Evolutionary conservation across 257 asterid species (phyloP).

Genomic region (Solanum rostratum): DNA sequence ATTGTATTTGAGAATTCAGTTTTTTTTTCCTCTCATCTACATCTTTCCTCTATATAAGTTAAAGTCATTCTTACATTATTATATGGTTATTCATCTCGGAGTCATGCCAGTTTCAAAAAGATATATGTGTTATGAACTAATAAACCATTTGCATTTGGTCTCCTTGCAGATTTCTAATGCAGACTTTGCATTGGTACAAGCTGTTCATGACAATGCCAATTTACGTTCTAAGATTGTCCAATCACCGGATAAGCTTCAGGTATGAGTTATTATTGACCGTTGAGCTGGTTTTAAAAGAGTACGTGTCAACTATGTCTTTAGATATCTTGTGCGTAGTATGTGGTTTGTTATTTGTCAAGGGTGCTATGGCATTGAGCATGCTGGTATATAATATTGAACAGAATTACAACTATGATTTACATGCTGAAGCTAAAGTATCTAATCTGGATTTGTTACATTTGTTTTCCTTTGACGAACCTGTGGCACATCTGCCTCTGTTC

Average conservation of each 20-base stretch:
- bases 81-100: background rate
- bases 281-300: background rate
- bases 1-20: background rate
- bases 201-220: conserved; percentile 77
- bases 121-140: background rate
- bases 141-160: conserved; percentile 1
- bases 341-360: background rate
- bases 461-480: background rate
- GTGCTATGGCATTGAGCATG: background rate
- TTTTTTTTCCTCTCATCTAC: background rate
- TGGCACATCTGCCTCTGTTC: background rate
- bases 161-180: conserved; percentile 58
- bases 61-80: background rate
- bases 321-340: background rate
- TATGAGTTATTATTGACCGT: conserved; percentile 5
- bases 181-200: conserved; percentile 62
- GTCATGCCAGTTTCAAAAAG: background rate
- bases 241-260: conserved; percentile 98
- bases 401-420: background rate
- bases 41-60: background rate
- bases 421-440: background rate
- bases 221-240: conserved; percentile 84
- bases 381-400: background rate
- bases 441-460: background rate
- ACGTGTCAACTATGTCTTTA: background rate